Evolutionary conservation across 805 yeast genomes (phyloP).

Genomic region (Jamesozyma rosinii): DNA sequence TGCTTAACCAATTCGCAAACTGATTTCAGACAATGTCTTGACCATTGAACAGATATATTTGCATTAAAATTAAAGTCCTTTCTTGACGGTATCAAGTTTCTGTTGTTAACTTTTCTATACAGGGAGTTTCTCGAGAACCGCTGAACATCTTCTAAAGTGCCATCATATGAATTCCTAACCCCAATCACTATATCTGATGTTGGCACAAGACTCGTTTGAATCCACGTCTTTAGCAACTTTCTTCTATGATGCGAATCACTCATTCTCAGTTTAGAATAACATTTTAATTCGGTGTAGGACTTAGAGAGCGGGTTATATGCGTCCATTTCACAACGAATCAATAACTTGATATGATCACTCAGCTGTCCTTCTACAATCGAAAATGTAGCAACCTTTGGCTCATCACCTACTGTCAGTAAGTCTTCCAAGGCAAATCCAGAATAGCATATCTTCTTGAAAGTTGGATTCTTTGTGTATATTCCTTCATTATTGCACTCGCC

Average conservation of each 20-base stretch:
- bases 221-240: conserved; percentile 28
- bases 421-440: conserved; percentile 29
- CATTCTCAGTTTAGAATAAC: conserved; percentile 19
- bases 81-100: conserved; percentile 8
- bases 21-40: conserved; percentile 14
- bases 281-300: conserved; percentile 26
- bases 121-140: conserved; percentile 17
- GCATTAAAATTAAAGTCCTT: conserved; percentile 20
- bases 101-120: conserved; percentile 15
- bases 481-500: conserved; percentile 5
- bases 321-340: conserved; percentile 30
- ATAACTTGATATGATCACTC: conserved; percentile 11
- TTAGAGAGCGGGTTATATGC: conserved; percentile 15
- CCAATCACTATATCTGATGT: conserved; percentile 26
- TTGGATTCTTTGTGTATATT: conserved; percentile 7
- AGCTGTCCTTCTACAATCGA: conserved; percentile 21
- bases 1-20: conserved; percentile 10
- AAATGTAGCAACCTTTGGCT: conserved; percentile 9
- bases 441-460: conserved; percentile 13
- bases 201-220: conserved; percentile 25
- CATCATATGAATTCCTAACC: conserved; percentile 18
- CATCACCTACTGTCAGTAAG: conserved; percentile 10
- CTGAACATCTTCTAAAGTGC: conserved; percentile 18
- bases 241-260: conserved; percentile 19
- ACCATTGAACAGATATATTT: conserved; percentile 24